These are phyloP conservation scores for Beauveria sp. DNA, from an alignment of 2,329 filamentous ascomycete species.

Conservation along the genomic window DNA sequence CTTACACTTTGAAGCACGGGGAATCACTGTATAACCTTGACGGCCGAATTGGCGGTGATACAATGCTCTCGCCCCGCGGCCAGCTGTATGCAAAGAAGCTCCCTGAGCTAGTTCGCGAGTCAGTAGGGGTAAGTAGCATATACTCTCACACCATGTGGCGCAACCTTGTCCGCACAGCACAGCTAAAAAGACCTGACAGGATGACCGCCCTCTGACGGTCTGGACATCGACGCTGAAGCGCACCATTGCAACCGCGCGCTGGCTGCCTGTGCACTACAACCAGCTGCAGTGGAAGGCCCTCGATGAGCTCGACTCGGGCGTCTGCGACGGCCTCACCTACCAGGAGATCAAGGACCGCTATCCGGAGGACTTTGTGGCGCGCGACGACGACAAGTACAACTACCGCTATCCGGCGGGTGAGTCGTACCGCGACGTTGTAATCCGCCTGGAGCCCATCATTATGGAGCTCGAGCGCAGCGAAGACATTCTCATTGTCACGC, in stretches of 20 bases:
- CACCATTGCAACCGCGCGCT: slow-evolving; percentile 85
- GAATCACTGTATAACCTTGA: slow-evolving; percentile 88
- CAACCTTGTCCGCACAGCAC: background rate
- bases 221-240: slow-evolving; percentile 62
- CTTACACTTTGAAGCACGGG: slow-evolving; percentile 57
- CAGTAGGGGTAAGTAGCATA: slow-evolving; percentile 62
- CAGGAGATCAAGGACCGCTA: slow-evolving; percentile 86
- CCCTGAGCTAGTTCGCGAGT: slow-evolving; percentile 75
- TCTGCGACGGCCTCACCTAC: slow-evolving; percentile 95
- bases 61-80: slow-evolving; percentile 76
- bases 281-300: slow-evolving; percentile 98
- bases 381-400: slow-evolving; percentile 99
- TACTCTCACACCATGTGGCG: slow-evolving; percentile 19
- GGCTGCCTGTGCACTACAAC: slow-evolving; percentile 74
- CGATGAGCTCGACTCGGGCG: slow-evolving; percentile 91
- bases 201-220: slow-evolving; percentile 52
- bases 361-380: slow-evolving; percentile 89
- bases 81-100: slow-evolving; percentile 80
- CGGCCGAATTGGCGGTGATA: slow-evolving; percentile 89
- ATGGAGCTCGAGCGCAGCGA: slow-evolving; percentile 97
- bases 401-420: slow-evolving; percentile 97
- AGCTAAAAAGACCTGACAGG: slow-evolving; percentile 27
- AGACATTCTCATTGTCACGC: slow-evolving; percentile 95
- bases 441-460: slow-evolving; percentile 95
- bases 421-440: slow-evolving; percentile 92